These are phyloP conservation scores for Fusarium pseudograminearum DNA, from an alignment of 2,329 filamentous ascomycete species.

Conservation along the genomic window DNA sequence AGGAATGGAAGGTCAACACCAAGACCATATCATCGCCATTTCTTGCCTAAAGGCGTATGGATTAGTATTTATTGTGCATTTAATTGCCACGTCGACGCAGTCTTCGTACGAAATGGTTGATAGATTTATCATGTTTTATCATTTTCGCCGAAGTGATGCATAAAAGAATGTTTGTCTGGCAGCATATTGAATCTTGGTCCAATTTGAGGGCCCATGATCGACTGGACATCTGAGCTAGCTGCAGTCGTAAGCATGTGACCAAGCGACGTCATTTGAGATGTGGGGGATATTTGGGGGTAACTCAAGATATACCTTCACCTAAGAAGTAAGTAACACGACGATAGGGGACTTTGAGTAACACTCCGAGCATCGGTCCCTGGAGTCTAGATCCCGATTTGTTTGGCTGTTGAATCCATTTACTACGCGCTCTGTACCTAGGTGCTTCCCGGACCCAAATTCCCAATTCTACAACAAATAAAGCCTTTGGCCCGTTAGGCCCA, in stretches of 20 bases:
- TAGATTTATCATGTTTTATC: conserved; percentile 11
- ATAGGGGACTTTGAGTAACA: conserved; percentile 26
- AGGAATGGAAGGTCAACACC: background rate
- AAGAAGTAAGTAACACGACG: conserved; percentile 2
- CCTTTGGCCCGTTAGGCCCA: background rate
- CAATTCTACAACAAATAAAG: background rate
- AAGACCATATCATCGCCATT: background rate
- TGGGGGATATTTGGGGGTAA: conserved; percentile 13
- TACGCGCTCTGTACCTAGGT: background rate
- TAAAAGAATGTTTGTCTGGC: background rate
- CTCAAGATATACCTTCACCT: background rate
- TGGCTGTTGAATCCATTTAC: background rate
- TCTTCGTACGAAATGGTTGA: conserved; percentile 20
- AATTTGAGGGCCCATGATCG: background rate
- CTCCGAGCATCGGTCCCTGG: conserved; percentile 1
- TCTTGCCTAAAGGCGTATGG: conserved; percentile 15
- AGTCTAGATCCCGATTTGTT: background rate
- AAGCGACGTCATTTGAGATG: conserved; percentile 38
- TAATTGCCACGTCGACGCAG: conserved; percentile 7
- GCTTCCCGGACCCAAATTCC: background rate
- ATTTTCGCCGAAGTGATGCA: background rate
- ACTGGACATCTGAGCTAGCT: background rate
- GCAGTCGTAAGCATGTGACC: background rate
- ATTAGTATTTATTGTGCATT: conserved; percentile 15
- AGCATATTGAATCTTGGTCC: background rate